Evolutionary conservation across 2,329 filamentous ascomycete species (phyloP).

Genomic region (Hypoxylon rubiginosum): DNA sequence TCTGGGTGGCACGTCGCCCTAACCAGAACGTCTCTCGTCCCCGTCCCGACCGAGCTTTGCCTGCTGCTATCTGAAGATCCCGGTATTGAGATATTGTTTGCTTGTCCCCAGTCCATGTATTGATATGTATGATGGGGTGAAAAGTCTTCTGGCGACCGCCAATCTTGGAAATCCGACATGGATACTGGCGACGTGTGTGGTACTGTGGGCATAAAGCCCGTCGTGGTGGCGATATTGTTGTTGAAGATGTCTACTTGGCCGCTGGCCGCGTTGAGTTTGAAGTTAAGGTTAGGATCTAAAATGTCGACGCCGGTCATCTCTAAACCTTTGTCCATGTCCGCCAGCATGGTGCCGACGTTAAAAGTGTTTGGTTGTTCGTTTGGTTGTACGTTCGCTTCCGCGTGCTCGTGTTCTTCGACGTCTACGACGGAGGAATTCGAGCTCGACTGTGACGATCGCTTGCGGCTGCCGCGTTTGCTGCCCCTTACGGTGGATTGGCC

Average conservation of each 20-base stretch:
- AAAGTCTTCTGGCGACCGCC: neutral
- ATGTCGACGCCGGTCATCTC: constrained; percentile 1
- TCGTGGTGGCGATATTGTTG: neutral
- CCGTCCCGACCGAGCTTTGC: constrained; percentile 2
- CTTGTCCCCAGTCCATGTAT: constrained; percentile 1
- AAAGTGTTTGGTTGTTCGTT: neutral
- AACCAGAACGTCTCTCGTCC: neutral
- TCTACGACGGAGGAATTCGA: constrained; percentile 3
- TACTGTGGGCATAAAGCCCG: constrained; percentile 5
- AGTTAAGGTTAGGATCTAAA: constrained; percentile 1
- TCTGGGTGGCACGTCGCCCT: constrained; percentile 5
- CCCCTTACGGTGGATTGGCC: neutral
- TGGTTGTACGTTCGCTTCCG: neutral
- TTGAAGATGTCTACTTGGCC: constrained; percentile 1
- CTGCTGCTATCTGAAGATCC: constrained; percentile 7
- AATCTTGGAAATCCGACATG: constrained; percentile 7
- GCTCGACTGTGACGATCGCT: constrained; percentile 1
- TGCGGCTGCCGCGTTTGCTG: constrained; percentile 4
- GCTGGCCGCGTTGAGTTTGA: neutral
- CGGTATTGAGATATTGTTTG: constrained; percentile 2
- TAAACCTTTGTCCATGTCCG: constrained; percentile 5
- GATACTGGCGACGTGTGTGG: constrained; percentile 1
- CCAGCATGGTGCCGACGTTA: constrained; percentile 5
- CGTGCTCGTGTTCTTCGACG: neutral
- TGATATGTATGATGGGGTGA: constrained; percentile 5